Conservation (phyloP, 2,329 filamentous ascomycete species). For the Hypoxylon sp. region DNA sequence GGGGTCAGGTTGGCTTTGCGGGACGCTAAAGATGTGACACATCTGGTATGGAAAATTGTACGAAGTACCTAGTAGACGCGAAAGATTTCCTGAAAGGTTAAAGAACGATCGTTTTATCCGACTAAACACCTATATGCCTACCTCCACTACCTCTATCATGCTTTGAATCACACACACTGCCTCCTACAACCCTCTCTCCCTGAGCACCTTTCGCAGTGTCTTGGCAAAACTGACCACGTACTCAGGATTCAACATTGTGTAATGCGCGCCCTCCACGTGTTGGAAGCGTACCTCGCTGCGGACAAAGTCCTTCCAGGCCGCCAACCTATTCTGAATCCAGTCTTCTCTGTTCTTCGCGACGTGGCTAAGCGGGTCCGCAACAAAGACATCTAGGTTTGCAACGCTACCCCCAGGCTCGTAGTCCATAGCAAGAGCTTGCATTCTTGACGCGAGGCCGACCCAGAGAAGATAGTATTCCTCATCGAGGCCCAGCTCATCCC, state of each 20-base stretch:
- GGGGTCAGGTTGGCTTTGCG: too few relatives aligned
- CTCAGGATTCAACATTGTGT: constrained; percentile 48
- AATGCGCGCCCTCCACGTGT: constrained; percentile 50
- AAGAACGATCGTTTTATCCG: too few relatives aligned
- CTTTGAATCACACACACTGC: too few relatives aligned
- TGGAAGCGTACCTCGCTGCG: constrained; percentile 42
- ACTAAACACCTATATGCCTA: too few relatives aligned
- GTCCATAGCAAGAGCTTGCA: constrained; percentile 51
- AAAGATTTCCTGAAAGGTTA: too few relatives aligned
- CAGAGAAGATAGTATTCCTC: constrained; percentile 45
- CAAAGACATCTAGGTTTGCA: constrained; percentile 53
- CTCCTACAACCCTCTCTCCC: too few relatives aligned
- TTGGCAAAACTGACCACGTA: not conserved
- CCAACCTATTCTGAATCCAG: constrained; percentile 46
- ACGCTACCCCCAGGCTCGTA: constrained; percentile 55
- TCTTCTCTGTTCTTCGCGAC: constrained; percentile 43
- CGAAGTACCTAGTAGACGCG: too few relatives aligned
- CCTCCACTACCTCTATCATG: too few relatives aligned
- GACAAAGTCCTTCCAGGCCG: constrained; percentile 49
- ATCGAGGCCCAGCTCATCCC: constrained; percentile 47
- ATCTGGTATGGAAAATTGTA: too few relatives aligned
- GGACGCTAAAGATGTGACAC: too few relatives aligned
- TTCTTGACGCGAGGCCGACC: constrained; percentile 48
- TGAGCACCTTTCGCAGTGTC: too few relatives aligned
- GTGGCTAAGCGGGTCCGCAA: constrained; percentile 47